Evolutionary conservation across 805 yeast genomes (phyloP).

Genomic region (Ogataea pilisensis): DNA sequence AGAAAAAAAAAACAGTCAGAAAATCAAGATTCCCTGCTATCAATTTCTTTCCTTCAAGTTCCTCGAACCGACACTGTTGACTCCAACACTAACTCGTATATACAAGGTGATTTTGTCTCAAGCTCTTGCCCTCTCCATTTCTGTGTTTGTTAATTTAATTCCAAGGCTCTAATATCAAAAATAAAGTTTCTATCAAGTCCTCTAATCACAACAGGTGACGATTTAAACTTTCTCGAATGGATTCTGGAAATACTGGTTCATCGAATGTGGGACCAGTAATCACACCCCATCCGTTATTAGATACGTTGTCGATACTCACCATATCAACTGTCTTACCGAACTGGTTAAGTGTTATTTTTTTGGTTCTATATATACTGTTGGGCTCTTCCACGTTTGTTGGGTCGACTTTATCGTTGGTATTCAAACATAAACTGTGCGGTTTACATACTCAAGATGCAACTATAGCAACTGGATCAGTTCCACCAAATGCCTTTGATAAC

Average conservation of each 20-base stretch:
- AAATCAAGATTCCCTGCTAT: no score
- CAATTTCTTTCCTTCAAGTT: no score
- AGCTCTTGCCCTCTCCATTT: no score
- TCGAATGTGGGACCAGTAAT: constrained; percentile 10
- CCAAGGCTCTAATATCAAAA: no score
- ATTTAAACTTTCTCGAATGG: neutral
- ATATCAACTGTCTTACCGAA: constrained; percentile 25
- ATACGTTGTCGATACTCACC: constrained; percentile 27
- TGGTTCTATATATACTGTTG: constrained; percentile 21
- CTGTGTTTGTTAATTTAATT: no score
- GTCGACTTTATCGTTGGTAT: constrained; percentile 24
- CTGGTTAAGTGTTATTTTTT: constrained; percentile 22
- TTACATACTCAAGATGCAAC: constrained; percentile 6
- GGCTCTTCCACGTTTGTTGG: constrained; percentile 26
- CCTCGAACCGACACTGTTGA: no score
- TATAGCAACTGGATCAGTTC: neutral
- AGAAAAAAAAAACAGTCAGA: no score
- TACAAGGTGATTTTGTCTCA: no score
- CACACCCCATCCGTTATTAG: constrained; percentile 24
- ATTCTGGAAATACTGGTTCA: neutral
- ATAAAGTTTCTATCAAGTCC: no score
- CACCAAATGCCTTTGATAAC: neutral
- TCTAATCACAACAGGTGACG: neutral
- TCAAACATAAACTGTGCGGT: constrained; percentile 24
- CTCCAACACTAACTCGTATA: no score